Percentiles rank a stretch among this genome's conserved stretches.
Evolutionary conservation across 1,284 basidiomycete species (phyloP).

Genomic region (Leccinum fallax): DNA sequence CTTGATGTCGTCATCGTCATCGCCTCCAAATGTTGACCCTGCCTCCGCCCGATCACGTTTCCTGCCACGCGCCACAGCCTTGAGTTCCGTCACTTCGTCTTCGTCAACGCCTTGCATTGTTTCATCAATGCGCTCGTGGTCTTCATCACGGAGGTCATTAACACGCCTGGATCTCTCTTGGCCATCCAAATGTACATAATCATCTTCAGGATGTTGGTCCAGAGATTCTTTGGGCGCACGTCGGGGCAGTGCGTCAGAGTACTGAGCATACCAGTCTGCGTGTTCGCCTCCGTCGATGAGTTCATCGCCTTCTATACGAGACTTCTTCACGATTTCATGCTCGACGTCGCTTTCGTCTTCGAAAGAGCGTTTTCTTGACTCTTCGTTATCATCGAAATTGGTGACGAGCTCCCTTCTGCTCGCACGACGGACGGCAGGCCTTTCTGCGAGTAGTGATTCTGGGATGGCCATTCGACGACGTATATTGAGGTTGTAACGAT

Average conservation of each 20-base stretch:
- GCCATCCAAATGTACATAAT: slow-evolving; percentile 36
- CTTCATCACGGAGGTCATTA: slow-evolving; percentile 48
- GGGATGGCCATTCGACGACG: slow-evolving; percentile 26
- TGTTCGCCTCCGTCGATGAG: slow-evolving; percentile 50
- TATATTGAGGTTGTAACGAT: slow-evolving; percentile 40
- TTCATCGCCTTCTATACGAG: slow-evolving; percentile 49
- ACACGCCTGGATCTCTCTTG: slow-evolving; percentile 46
- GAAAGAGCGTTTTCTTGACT: slow-evolving; percentile 44
- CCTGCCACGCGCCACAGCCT: slow-evolving; percentile 55
- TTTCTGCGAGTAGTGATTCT: slow-evolving; percentile 23
- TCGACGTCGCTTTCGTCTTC: slow-evolving; percentile 43
- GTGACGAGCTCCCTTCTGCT: slow-evolving; percentile 24
- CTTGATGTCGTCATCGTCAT: slow-evolving; percentile 50
- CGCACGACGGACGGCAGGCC: slow-evolving; percentile 23
- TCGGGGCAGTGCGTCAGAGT: slow-evolving; percentile 21
- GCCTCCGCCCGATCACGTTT: slow-evolving; percentile 76
- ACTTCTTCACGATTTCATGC: slow-evolving; percentile 52
- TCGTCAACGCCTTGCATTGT: slow-evolving; percentile 40
- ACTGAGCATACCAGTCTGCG: slow-evolving; percentile 42
- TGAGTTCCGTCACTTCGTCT: slow-evolving; percentile 40
- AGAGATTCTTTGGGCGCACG: slow-evolving; percentile 54
- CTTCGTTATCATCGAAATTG: slow-evolving; percentile 17
- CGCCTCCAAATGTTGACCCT: slow-evolving; percentile 68
- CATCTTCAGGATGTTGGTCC: slow-evolving; percentile 44
- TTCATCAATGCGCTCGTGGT: slow-evolving; percentile 29